These are phyloP conservation scores for Zygoascus sp. DNA, from an alignment of 1,139 yeast species.

Conservation along the genomic window DNA sequence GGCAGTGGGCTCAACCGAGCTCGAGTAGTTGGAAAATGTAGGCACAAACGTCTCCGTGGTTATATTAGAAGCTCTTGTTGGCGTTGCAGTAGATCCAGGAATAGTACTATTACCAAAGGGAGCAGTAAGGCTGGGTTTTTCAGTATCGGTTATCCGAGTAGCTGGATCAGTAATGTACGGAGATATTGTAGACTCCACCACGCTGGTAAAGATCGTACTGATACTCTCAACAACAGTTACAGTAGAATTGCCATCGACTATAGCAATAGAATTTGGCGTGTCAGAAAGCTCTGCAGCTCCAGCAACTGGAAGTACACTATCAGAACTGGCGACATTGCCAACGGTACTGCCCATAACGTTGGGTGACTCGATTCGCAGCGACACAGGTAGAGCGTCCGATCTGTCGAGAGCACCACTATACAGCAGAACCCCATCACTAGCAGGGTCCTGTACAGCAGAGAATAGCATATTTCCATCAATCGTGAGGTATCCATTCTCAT, in stretches of 20 bases:
- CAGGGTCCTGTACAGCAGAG: constrained; percentile 17
- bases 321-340: too few species aligned
- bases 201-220: too few species aligned
- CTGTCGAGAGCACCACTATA: constrained; percentile 15
- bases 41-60: neutral
- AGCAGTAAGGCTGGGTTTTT: neutral
- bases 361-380: constrained; percentile 7
- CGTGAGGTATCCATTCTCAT: constrained; percentile 15
- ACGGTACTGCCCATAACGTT: too few species aligned
- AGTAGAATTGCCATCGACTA: too few species aligned
- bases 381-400: constrained; percentile 17
- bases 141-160: too few species aligned
- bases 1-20: neutral
- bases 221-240: too few species aligned
- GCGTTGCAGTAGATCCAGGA: neutral
- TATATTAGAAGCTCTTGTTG: neutral
- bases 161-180: too few species aligned
- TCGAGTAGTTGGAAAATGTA: neutral
- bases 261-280: too few species aligned
- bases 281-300: neutral
- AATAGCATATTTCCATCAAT: constrained; percentile 18
- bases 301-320: too few species aligned
- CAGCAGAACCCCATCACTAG: constrained; percentile 16
- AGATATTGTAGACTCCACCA: too few species aligned
- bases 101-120: neutral